Evolutionary conservation across 495 filamentous ascomycete species (phyloP).

Genomic region (Beverwykella pulmonaria): DNA sequence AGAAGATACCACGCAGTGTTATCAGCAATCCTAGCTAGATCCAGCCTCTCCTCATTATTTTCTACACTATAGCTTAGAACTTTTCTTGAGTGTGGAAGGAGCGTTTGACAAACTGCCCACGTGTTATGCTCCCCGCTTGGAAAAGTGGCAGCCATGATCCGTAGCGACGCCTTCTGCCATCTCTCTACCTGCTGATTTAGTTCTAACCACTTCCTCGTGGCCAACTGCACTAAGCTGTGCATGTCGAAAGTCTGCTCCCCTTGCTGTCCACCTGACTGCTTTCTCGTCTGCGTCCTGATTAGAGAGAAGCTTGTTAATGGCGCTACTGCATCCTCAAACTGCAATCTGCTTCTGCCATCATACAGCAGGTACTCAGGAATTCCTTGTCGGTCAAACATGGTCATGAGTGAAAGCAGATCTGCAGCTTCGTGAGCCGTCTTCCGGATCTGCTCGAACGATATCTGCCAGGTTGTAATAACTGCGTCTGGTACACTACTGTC

Average conservation of each 20-base stretch:
- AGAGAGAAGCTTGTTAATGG: too few species aligned
- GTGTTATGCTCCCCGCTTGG: not conserved
- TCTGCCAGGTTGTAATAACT: not conserved
- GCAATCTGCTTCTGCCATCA: not conserved
- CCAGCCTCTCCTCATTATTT: too few species aligned
- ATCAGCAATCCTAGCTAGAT: too few species aligned
- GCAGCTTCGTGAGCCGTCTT: not conserved
- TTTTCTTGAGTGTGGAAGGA: constrained; percentile 42
- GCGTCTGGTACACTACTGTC: not conserved
- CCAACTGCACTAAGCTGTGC: not conserved
- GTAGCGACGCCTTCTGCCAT: not conserved
- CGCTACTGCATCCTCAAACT: too few species aligned
- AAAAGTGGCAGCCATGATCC: not conserved
- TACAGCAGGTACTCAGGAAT: not conserved
- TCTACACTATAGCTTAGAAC: too few species aligned
- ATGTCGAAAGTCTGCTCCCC: not conserved
- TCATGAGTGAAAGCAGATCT: constrained; percentile 2
- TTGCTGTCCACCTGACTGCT: not conserved
- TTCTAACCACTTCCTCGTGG: not conserved
- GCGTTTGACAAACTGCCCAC: constrained; percentile 22
- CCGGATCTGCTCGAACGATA: not conserved
- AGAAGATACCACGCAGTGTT: not conserved
- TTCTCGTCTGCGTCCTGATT: too few species aligned
- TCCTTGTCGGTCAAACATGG: not conserved
- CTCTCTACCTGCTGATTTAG: not conserved